These are phyloP conservation scores for Alternaria sp. DNA, from an alignment of 2,329 filamentous ascomycete genomes.

Conservation along the genomic window DNA sequence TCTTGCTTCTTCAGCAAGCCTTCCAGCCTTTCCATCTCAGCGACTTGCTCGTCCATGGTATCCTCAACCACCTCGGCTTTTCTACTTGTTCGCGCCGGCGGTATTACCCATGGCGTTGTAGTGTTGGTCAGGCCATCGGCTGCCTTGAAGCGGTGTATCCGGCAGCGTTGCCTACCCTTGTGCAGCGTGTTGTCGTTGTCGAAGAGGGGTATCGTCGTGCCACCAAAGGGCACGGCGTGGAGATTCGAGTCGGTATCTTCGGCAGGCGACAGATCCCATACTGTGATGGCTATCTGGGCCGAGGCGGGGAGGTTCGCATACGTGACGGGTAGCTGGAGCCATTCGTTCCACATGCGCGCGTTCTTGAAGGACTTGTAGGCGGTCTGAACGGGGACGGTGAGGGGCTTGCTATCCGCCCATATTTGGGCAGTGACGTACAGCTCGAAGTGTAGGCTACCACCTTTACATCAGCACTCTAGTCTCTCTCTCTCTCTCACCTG, in stretches of 20 bases:
- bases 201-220: slow-evolving; percentile 91
- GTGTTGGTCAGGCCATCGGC: slow-evolving; percentile 87
- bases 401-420: slow-evolving; percentile 93
- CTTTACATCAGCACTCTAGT: slow-evolving; percentile 7
- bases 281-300: slow-evolving; percentile 85
- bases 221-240: slow-evolving; percentile 90
- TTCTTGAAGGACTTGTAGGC: slow-evolving; percentile 89
- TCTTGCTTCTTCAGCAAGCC: slow-evolving; percentile 96
- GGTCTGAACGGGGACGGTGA: slow-evolving; percentile 91
- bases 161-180: slow-evolving; percentile 91
- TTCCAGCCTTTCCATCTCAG: slow-evolving; percentile 89
- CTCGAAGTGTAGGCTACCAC: slow-evolving; percentile 77
- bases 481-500: background rate
- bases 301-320: slow-evolving; percentile 84
- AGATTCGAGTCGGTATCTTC: slow-evolving; percentile 73
- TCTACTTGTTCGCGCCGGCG: slow-evolving; percentile 62
- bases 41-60: slow-evolving; percentile 70
- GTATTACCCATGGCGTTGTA: slow-evolving; percentile 74
- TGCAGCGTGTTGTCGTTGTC: slow-evolving; percentile 90
- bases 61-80: slow-evolving; percentile 58
- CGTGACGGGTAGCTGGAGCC: slow-evolving; percentile 85
- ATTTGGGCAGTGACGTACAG: slow-evolving; percentile 92
- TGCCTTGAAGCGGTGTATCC: slow-evolving; percentile 79
- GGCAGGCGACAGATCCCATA: slow-evolving; percentile 91
- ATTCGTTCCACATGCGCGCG: slow-evolving; percentile 86